Percentiles rank a stretch among this genome's conserved stretches.
These are phyloP conservation scores for Kodamaea sp. DNA, from an alignment of 1,139 yeast species.

Conservation along the genomic window DNA sequence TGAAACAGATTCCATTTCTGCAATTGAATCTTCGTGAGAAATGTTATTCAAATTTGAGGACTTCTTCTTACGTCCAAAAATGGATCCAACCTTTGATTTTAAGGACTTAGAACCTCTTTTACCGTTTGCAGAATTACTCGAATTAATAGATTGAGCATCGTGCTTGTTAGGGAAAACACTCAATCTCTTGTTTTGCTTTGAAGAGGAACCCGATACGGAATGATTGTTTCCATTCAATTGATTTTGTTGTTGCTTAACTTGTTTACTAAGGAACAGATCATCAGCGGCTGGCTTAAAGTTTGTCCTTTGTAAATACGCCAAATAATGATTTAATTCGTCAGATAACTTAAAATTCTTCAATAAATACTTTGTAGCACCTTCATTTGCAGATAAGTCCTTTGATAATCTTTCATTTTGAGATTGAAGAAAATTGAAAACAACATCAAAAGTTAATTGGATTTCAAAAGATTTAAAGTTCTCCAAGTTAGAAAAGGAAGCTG, in stretches of 20 bases:
- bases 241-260: constrained; percentile 13
- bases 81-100: constrained; percentile 80
- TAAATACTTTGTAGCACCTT: constrained; percentile 62
- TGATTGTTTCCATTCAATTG: constrained; percentile 6
- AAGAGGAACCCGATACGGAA: background rate
- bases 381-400: constrained; percentile 51
- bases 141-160: constrained; percentile 14
- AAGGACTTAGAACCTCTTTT: constrained; percentile 39
- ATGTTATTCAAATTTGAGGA: constrained; percentile 12
- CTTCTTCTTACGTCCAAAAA: constrained; percentile 62
- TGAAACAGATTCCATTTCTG: constrained; percentile 32
- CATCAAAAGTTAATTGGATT: constrained; percentile 62
- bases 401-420: constrained; percentile 47
- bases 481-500: constrained; percentile 70
- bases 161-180: constrained; percentile 9
- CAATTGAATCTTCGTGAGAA: constrained; percentile 20
- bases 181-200: constrained; percentile 12
- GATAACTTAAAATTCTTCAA: constrained; percentile 44
- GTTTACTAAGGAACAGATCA: constrained; percentile 11
- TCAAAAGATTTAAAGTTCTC: constrained; percentile 72
- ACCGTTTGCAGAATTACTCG: constrained; percentile 5
- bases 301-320: constrained; percentile 29
- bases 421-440: constrained; percentile 68
- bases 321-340: constrained; percentile 38
- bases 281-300: constrained; percentile 20